Conservation (phyloP, 768 basidiomycete genomes). For the Pisolithus sp. region DNA sequence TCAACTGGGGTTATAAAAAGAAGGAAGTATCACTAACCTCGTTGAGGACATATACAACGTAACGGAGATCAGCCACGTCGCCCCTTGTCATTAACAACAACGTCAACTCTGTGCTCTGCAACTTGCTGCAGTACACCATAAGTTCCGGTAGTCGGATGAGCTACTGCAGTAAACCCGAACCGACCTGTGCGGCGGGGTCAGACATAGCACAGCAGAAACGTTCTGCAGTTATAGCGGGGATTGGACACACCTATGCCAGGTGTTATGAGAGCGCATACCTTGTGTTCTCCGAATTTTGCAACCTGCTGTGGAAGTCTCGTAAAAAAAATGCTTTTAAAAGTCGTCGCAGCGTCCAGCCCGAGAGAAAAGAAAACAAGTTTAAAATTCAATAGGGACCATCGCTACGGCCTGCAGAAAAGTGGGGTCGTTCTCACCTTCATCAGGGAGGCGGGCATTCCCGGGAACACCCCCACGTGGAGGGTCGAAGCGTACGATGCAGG, state of each 20-base stretch:
- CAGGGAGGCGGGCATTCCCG: background rate
- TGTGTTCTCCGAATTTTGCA: conserved; percentile 49
- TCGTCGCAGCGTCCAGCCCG: conserved; percentile 29
- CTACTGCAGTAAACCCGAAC: conserved; percentile 29
- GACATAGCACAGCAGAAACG: background rate
- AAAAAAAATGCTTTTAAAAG: conserved; percentile 42
- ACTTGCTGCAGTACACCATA: conserved; percentile 40
- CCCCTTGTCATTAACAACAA: conserved; percentile 38
- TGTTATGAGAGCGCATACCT: conserved; percentile 48
- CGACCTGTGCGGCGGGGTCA: conserved; percentile 31
- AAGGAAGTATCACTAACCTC: conserved; percentile 28
- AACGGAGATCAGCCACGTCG: conserved; percentile 31
- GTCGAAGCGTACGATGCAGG: no score
- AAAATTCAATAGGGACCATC: conserved; percentile 23
- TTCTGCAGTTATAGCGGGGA: background rate
- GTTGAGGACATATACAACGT: conserved; percentile 40
- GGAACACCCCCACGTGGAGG: no score
- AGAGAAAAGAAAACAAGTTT: conserved; percentile 51
- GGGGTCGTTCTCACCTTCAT: background rate
- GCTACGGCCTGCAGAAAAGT: background rate
- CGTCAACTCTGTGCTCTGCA: conserved; percentile 49
- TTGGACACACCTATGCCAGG: conserved; percentile 43
- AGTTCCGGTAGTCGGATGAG: conserved; percentile 41
- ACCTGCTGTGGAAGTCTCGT: conserved; percentile 36
- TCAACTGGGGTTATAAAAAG: background rate